Evolutionary conservation across 257 asterid genomes (phyloP).

Genomic region (Eustoma russellianum): DNA sequence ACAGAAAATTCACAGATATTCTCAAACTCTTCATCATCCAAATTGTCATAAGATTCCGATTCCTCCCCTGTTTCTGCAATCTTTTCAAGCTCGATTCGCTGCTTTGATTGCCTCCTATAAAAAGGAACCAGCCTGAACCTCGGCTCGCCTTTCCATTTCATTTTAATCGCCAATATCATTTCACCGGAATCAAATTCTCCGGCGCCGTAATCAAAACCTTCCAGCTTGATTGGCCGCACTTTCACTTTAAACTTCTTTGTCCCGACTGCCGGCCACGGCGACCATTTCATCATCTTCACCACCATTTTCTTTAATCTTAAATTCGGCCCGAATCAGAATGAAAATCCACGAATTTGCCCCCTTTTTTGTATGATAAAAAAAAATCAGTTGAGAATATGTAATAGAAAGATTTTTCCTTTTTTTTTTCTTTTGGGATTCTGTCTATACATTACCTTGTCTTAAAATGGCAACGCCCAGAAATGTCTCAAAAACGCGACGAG

Average conservation of each 20-base stretch:
- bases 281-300: slow-evolving; percentile 47
- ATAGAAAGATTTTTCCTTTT: too few relatives aligned
- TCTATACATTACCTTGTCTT: not conserved
- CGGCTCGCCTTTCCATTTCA: slow-evolving; percentile 66
- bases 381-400: slow-evolving; percentile 1
- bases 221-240: slow-evolving; percentile 36
- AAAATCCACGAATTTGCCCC: not conserved
- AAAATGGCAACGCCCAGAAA: not conserved
- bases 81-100: slow-evolving; percentile 25
- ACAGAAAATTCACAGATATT: slow-evolving; percentile 38
- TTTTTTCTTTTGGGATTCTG: too few relatives aligned
- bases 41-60: slow-evolving; percentile 3
- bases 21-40: slow-evolving; percentile 51
- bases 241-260: slow-evolving; percentile 47
- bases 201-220: slow-evolving; percentile 12
- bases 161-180: slow-evolving; percentile 24
- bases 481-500: not conserved
- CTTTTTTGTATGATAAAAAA: not conserved
- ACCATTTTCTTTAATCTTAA: not conserved
- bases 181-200: slow-evolving; percentile 3
- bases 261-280: slow-evolving; percentile 25
- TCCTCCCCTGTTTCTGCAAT: slow-evolving; percentile 11
- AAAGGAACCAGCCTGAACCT: slow-evolving; percentile 43
- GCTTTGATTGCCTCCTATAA: slow-evolving; percentile 12
- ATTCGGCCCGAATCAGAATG: not conserved